Evolutionary conservation across 2,329 filamentous ascomycete species (phyloP).

Genomic region (Hortaea sp.): DNA sequence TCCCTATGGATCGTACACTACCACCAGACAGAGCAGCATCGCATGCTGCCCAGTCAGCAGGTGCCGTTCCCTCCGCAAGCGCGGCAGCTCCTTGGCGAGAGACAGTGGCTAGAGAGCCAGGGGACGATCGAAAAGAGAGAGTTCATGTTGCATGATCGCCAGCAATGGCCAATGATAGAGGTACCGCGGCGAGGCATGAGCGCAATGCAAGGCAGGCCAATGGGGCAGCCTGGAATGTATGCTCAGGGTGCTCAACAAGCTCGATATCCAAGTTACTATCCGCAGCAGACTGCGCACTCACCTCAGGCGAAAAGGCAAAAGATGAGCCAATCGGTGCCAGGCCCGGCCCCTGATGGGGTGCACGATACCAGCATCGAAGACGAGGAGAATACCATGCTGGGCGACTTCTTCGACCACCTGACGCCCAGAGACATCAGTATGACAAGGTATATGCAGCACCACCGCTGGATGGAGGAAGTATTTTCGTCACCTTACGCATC

Average conservation of each 20-base stretch:
- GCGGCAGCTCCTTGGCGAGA: constrained; percentile 51
- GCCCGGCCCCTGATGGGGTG: constrained; percentile 31
- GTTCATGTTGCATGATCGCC: constrained; percentile 84
- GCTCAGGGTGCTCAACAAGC: not conserved
- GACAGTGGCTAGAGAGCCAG: constrained; percentile 54
- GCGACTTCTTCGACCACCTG: constrained; percentile 81
- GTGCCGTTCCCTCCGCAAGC: constrained; percentile 53
- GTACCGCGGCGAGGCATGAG: constrained; percentile 42
- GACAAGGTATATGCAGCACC: constrained; percentile 82
- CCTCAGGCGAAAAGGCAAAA: constrained; percentile 39
- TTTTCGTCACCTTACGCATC: constrained; percentile 82
- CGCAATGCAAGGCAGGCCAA: constrained; percentile 18
- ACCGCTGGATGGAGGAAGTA: constrained; percentile 98
- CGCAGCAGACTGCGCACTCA: constrained; percentile 23
- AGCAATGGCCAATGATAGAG: constrained; percentile 79
- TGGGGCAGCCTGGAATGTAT: constrained; percentile 7
- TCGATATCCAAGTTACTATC: not conserved
- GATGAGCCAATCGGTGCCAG: constrained; percentile 27
- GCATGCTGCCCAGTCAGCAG: constrained; percentile 59
- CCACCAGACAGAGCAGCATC: constrained; percentile 61
- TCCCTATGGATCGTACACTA: constrained; percentile 90
- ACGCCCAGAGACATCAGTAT: constrained; percentile 84
- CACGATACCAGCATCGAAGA: constrained; percentile 57
- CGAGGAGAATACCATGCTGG: constrained; percentile 77
- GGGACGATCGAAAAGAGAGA: constrained; percentile 82